Base-by-base conservation (phyloP, 2,329 filamentous ascomycete genomes). In the Colletotrichum zoysiae region DNA sequence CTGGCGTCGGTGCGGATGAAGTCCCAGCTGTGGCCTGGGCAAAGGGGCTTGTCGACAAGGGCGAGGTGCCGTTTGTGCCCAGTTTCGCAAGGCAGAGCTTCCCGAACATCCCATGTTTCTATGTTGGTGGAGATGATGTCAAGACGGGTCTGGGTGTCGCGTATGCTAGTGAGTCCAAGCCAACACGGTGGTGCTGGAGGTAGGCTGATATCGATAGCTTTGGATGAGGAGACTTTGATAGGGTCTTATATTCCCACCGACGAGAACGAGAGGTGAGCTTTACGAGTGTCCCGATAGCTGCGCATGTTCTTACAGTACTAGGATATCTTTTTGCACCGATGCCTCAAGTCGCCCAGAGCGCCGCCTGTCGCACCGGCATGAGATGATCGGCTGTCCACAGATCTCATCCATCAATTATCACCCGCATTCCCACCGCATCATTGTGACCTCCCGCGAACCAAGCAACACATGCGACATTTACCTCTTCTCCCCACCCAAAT, bases 401-500 rank as follows among this genome's bases (percentile, higher is more conserved):
- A 80, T 86, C 64, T 85, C 84, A 11, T 85, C 85, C 6, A 83
- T 89, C 74, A 81, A 82, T 67, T 87, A 86, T 65, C 84, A 87
- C 65, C 75, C 78, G 5, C 78, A 82, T 6, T 82, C 82, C 1
- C 78, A 83, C 67, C 81, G 77, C 50, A 76, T 88, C 5, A 76
- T 88, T 6, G 65, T 86, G 40, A 84, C 85, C 5, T 84, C 84
- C 8, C 77, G 81, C 0, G 76, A 78, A 20, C 79, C 81, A 2
- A 78, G 75, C 16, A 73, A 74, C 53, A 78, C 71, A 20, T 80
- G 74, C 26, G 79, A 82, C 4, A 56, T 86, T 12, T 81, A 78
- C 72, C 76, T 81, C 23, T 84, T 86, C 74, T 79, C 80, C 2
- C 82, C 84, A 20, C 76, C 76, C 8, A 64, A 79, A 14, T 78